phyloP scores from a whole-genome alignment of 164 flowering plant genomes.

The Tetrastigma voinierianum region DNA sequence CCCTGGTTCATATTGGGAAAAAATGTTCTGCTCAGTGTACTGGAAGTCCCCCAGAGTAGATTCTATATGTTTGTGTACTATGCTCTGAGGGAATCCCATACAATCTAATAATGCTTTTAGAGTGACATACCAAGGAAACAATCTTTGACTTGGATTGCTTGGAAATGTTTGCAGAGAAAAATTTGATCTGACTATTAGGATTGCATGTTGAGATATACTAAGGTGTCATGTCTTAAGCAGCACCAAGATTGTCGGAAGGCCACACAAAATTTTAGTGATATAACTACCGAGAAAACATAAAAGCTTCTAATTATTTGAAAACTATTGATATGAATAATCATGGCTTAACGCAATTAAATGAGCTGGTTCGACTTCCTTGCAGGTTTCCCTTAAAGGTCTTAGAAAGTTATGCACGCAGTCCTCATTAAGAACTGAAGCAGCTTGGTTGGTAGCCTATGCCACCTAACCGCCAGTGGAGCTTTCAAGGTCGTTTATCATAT shows the following conservation, averaged over 20 bases:
- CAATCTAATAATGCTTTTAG: not conserved
- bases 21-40: not conserved
- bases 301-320: not conserved
- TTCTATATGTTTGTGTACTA: not conserved
- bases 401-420: slow-evolving; percentile 92
- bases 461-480: slow-evolving; percentile 67
- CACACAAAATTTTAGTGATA: no score
- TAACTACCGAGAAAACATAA: not conserved
- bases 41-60: no score
- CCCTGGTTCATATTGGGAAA: not conserved
- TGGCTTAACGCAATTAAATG: no score
- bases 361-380: slow-evolving; percentile 14
- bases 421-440: slow-evolving; percentile 88
- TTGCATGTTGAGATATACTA: not conserved
- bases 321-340: not conserved
- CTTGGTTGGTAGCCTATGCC: slow-evolving; percentile 50
- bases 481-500: slow-evolving; percentile 55
- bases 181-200: not conserved
- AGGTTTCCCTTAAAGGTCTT: slow-evolving; percentile 96
- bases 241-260: no score
- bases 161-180: not conserved
- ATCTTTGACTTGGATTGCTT: not conserved
- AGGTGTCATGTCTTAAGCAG: not conserved
- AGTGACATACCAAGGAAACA: not conserved
- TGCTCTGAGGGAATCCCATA: not conserved